phyloP scores from a whole-genome alignment of 768 basidiomycete species.

The Auricularia auricula-judae region DNA sequence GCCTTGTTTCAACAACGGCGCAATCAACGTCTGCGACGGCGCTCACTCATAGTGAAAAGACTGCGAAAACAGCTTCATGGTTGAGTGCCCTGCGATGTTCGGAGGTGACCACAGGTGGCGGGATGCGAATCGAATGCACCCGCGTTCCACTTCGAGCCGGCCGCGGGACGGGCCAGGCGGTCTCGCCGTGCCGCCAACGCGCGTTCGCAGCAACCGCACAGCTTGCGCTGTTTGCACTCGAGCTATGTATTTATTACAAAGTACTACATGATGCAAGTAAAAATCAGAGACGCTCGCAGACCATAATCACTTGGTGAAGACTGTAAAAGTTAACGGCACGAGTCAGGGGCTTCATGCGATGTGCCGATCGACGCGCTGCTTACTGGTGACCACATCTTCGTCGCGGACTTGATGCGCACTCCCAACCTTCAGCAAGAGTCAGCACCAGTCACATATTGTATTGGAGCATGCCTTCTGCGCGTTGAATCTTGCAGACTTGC shows the following conservation, averaged over 20 bases:
- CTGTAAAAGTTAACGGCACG: conserved; percentile 11
- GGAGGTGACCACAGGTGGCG: neutral
- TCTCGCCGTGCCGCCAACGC: neutral
- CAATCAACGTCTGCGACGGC: neutral
- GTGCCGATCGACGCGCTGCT: conserved; percentile 20
- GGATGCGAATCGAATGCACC: neutral
- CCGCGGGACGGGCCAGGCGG: neutral
- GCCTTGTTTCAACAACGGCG: conserved; percentile 4
- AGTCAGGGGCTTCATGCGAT: conserved; percentile 4
- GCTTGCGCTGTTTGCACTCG: neutral
- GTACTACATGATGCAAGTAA: neutral
- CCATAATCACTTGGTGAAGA: conserved; percentile 24
- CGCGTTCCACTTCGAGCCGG: neutral
- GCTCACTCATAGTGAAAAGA: conserved; percentile 46
- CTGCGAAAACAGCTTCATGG: conserved; percentile 45
- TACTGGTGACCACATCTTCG: conserved; percentile 84
- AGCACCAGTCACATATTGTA: no score
- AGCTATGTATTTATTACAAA: neutral
- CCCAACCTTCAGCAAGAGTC: conserved; percentile 43
- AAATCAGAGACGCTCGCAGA: neutral
- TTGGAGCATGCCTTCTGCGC: conserved; percentile 55
- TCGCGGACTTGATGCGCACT: conserved; percentile 63
- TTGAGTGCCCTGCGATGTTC: neutral
- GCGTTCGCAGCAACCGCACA: neutral
- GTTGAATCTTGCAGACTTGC: conserved; percentile 25